Base-by-base conservation (phyloP, 768 basidiomycete genomes). In the Termitomyces sp. region DNA sequence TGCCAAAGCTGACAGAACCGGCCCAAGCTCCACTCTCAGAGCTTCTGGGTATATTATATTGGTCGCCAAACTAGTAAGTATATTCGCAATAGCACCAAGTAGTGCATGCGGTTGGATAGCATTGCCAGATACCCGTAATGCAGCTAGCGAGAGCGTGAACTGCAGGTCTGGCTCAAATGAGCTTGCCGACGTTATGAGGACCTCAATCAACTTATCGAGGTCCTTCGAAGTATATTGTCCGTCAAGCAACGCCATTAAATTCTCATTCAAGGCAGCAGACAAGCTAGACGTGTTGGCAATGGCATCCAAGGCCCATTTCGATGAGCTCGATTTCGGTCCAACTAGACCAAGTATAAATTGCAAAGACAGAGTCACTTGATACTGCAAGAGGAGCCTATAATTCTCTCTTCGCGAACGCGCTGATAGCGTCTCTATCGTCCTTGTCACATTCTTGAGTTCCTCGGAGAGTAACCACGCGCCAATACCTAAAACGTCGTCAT, bases 401-500 rank as follows among this genome's bases (percentile, higher is more conserved):
- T 78, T 72, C 33, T 69, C 70, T 5, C 69, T 62, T 47, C 66
- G 58, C 9, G 58, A 44, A 35, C 62, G 60, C 14, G 71, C 67
- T 14, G 65, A 65, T 46, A 84, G 66, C 2, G 62, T 60, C 51
- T 74, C 72, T 22, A 84, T 69, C 22, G 70, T 65, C 13, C 67
- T 68, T 7, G 70, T 69, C 46, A 87, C 70, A n/a, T 75, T 70
- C 66, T 81, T 83, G 58, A 87, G 63, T 59, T 88, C 86, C 61
- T 87, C 82, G n/a, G 71, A 64, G 9, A 92, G 63, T 26, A 92
- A 64, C 88, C 88, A 92, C 58, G 88, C 85, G 18, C 82, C 86
- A 2, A 88, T 70, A 3, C 83, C 84, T 22, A 80, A 69, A 26
- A 75, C 68, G 2, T 81, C 83, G 6, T 74, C 68, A 61, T 92